Evolutionary conservation across 208 protist genomes (phyloP).

Genomic region (Trypanosoma theileri): DNA sequence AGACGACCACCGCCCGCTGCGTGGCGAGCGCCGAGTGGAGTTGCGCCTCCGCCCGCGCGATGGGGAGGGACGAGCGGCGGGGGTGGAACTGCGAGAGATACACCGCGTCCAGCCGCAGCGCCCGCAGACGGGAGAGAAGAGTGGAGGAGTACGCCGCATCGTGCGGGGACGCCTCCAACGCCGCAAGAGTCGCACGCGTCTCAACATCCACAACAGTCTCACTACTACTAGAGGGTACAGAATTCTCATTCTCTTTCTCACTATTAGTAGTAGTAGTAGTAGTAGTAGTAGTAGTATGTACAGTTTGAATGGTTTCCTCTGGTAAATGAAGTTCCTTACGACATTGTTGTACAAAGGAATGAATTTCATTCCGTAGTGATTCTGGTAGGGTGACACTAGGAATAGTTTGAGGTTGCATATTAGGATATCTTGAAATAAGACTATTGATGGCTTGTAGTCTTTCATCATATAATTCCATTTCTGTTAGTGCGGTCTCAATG

Average conservation of each 20-base stretch:
- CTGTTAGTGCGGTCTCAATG: slow-evolving; percentile 40
- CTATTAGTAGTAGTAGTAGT: too few relatives aligned
- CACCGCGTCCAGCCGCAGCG: slow-evolving; percentile 37
- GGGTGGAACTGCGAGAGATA: slow-evolving; percentile 61
- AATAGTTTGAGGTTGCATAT: slow-evolving; percentile 41
- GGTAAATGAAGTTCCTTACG: slow-evolving; percentile 7
- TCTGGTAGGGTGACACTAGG: slow-evolving; percentile 32
- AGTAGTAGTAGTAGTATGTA: too few relatives aligned
- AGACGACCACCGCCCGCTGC: slow-evolving; percentile 83
- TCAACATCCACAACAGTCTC: slow-evolving; percentile 18
- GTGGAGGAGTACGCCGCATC: slow-evolving; percentile 37
- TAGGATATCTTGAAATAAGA: slow-evolving; percentile 54
- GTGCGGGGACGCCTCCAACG: slow-evolving; percentile 1
- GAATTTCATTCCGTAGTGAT: slow-evolving; percentile 31
- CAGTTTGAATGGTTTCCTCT: neutral
- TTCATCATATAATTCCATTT: slow-evolving; percentile 69
- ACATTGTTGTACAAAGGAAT: slow-evolving; percentile 16
- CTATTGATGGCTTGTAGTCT: slow-evolving; percentile 50
- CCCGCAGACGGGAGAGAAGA: slow-evolving; percentile 37
- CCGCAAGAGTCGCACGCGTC: slow-evolving; percentile 18
- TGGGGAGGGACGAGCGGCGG: slow-evolving; percentile 67
- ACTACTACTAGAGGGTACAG: neutral
- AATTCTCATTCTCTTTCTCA: too few relatives aligned
- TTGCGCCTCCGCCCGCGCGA: slow-evolving; percentile 37
- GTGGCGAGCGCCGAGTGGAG: slow-evolving; percentile 58